A percentile compares a stretch with the other conserved stretches of the same genome.
Conservation (phyloP, 257 asterid species). For the Voacanga thouarsii region DNA sequence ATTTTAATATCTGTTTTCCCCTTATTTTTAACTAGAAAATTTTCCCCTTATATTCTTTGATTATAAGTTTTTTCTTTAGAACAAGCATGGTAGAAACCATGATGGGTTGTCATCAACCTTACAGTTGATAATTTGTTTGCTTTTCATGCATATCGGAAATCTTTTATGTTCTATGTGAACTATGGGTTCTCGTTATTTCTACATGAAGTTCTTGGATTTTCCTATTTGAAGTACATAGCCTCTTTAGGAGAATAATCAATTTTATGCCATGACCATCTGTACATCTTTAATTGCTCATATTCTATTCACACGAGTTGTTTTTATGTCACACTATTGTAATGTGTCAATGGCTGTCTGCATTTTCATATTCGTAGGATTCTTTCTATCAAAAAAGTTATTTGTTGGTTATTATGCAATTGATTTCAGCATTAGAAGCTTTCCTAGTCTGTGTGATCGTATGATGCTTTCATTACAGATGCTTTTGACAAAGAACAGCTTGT, state of each 20-base stretch:
- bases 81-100: no score
- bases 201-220: neutral
- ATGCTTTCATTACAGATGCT: conserved; percentile 61
- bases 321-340: neutral
- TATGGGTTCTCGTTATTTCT: neutral
- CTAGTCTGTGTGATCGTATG: neutral
- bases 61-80: no score
- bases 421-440: neutral
- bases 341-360: neutral
- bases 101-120: no score
- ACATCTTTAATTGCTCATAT: neutral
- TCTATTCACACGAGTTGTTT: neutral
- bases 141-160: neutral
- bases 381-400: conserved; percentile 50
- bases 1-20: no score
- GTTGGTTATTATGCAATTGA: neutral
- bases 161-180: neutral
- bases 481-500: conserved; percentile 97
- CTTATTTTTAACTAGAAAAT: no score
- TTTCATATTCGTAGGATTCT: conserved; percentile 61
- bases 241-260: neutral
- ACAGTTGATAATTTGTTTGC: no score
- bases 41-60: no score
- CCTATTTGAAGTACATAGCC: neutral
- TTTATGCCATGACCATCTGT: no score